A percentile compares a stretch with the other conserved stretches of the same genome.
These are phyloP conservation scores for Candida odintsovae DNA, from an alignment of 805 yeast genomes.

Conservation along the genomic window DNA sequence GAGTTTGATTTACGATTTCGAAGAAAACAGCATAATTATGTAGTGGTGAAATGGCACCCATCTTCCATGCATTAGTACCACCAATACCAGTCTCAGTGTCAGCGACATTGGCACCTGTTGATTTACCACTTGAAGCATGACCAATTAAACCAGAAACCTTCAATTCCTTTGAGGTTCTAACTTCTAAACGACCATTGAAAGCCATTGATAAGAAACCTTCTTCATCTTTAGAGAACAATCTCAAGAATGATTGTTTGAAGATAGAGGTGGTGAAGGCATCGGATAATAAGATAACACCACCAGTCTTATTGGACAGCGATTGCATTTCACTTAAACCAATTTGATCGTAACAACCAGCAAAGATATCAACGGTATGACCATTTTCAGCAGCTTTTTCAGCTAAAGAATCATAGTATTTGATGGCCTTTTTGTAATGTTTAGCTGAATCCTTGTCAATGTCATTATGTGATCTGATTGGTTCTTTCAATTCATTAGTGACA, in stretches of 20 bases:
- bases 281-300: constrained; percentile 81
- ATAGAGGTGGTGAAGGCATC: constrained; percentile 95
- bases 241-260: constrained; percentile 85
- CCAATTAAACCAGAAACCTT: constrained; percentile 93
- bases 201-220: constrained; percentile 86
- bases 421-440: constrained; percentile 81
- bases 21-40: constrained; percentile 88
- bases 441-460: constrained; percentile 92
- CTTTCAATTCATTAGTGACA: constrained; percentile 86
- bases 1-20: constrained; percentile 54
- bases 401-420: constrained; percentile 69
- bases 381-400: constrained; percentile 65
- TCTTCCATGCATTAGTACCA: constrained; percentile 81
- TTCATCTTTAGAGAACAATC: constrained; percentile 81
- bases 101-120: constrained; percentile 68
- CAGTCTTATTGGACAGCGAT: constrained; percentile 75
- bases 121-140: constrained; percentile 68
- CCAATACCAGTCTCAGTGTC: constrained; percentile 95
- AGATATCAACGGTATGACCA: constrained; percentile 82
- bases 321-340: constrained; percentile 94
- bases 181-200: constrained; percentile 82
- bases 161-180: constrained; percentile 80
- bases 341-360: constrained; percentile 95
- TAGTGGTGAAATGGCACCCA: constrained; percentile 80
- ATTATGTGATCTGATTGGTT: constrained; percentile 95